Evolutionary conservation across 805 yeast species (phyloP).

Genomic region (Blastobotrys peoriensis): DNA sequence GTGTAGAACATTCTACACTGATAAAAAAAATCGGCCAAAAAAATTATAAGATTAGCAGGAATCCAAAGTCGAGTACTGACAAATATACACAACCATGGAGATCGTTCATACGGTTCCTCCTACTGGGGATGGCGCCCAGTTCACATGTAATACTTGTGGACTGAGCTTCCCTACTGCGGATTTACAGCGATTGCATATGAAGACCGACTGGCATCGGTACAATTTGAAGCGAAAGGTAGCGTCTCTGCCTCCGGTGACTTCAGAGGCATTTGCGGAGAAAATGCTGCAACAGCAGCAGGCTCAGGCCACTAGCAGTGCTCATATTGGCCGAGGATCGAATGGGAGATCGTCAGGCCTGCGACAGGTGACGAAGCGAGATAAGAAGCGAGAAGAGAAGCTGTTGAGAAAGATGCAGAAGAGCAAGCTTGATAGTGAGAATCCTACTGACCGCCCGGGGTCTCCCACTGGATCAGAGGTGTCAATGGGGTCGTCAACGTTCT

Average conservation of each 20-base stretch:
- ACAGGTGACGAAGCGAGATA: conserved; percentile 34
- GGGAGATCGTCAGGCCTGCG: conserved; percentile 20
- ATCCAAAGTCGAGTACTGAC: not conserved
- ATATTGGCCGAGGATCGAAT: conserved; percentile 22
- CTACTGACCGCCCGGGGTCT: not conserved
- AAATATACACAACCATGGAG: not conserved
- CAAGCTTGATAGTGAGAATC: conserved; percentile 1
- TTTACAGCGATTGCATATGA: conserved; percentile 88
- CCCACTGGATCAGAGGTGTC: conserved; percentile 11
- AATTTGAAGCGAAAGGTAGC: conserved; percentile 93
- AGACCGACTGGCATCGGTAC: conserved; percentile 96
- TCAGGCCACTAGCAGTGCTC: conserved; percentile 16
- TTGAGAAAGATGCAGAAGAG: conserved; percentile 13
- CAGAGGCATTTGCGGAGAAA: conserved; percentile 66
- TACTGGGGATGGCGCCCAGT: conserved; percentile 25
- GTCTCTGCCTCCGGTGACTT: conserved; percentile 62
- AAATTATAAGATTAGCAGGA: not conserved
- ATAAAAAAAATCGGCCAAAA: not conserved
- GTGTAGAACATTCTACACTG: not conserved
- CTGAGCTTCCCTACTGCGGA: conserved; percentile 77
- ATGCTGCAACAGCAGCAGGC: conserved; percentile 37
- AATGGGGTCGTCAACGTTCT: conserved; percentile 19
- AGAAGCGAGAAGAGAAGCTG: conserved; percentile 28
- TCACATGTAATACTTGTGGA: conserved; percentile 86
- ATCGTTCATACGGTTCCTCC: conserved; percentile 7